Conservation (phyloP, 2,329 filamentous ascomycete genomes). For the Neofusicoccum sp. region DNA sequence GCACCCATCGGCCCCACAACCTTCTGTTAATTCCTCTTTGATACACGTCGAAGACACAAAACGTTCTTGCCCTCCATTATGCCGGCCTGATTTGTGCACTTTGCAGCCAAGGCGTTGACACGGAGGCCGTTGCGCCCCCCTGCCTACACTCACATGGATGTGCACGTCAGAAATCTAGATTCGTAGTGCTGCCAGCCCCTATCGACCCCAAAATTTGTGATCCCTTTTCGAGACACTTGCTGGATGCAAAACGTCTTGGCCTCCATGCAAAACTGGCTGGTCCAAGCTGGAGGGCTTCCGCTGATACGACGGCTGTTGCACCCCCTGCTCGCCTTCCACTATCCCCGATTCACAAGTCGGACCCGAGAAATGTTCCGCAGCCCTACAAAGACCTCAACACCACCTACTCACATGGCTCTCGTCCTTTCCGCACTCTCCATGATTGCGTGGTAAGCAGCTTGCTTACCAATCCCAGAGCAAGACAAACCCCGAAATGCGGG, state of each 20-base stretch:
- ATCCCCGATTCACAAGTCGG: not conserved
- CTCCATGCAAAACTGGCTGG: not conserved
- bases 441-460: no score
- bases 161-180: not conserved
- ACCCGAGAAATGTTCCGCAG: not conserved
- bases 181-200: not conserved
- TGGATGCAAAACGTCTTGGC: not conserved
- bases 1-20: not conserved
- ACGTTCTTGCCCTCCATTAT: slow-evolving; percentile 1
- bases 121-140: slow-evolving; percentile 2
- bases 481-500: no score
- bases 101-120: slow-evolving; percentile 5
- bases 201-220: not conserved
- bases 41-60: slow-evolving; percentile 8
- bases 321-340: not conserved
- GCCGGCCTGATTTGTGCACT: slow-evolving; percentile 2
- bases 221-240: slow-evolving; percentile 1
- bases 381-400: slow-evolving; percentile 1
- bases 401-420: not conserved
- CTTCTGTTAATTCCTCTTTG: not conserved
- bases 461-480: no score
- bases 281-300: not conserved
- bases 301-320: slow-evolving; percentile 7
- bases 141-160: not conserved
- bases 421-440: no score